Base-by-base conservation (phyloP, 169 alveolate genomes). In the Plasmodium malariae region DNA sequence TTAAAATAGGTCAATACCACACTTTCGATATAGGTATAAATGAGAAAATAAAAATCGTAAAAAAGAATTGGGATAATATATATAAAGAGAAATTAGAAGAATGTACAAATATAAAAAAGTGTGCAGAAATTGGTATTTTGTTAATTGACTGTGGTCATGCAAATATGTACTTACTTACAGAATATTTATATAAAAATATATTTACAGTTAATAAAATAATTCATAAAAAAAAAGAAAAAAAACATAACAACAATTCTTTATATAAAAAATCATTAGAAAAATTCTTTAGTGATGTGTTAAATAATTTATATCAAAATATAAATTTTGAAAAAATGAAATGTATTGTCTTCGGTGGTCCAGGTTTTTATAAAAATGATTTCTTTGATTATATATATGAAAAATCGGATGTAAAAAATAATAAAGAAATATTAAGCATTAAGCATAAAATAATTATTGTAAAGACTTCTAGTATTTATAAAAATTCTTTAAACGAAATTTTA, bases 1-100 rank as follows among this genome's bases (percentile, higher is more conserved):
- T 74, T 12, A 72, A 93, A 89, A 93, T 93, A 34, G 96, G 96
- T 7, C 96, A 93, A 62, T 93, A 93, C 24, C 96, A 93, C 70
- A 93, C 96, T 14, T 93, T 91, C 28, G 95, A 93, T 55, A 87
- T 93, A 28, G 87, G 88, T 51, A 28, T 76, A 0, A 88, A 92
- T 62, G 93, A 93, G 5, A 93, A 89, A 34, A 85, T 93, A 43
- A 92, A 93, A 19, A 88, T 93, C 36, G 63, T 60, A 19, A 93
- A 93, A 92, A 93, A 89, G 57, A 54, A 93, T 21, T 80, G 89
- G 60, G 67, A 74, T 67, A 24, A 34, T 24, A 17, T 88, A 9
- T 34, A 49, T 74, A 59, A 14, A 48, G 60, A 63, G 14, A 17
- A 24, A 36, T 14, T 74, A 68, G 96, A 76, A 51, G 89, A 76